Evolutionary conservation across 495 filamentous ascomycete species (phyloP).

Genomic region (Eremomyces bilateralis): DNA sequence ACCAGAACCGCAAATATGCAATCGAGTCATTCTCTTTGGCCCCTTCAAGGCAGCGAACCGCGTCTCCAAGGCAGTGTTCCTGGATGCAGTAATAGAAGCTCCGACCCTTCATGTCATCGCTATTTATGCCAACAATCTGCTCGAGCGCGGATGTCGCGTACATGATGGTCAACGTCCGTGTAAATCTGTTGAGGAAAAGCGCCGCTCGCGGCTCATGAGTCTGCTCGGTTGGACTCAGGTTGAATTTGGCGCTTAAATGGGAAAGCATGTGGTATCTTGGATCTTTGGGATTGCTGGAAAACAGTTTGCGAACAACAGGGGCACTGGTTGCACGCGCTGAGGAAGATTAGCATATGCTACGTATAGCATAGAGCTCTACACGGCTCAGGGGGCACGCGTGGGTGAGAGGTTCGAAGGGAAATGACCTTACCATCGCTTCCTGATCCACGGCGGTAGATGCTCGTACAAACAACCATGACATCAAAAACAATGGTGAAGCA

Average conservation of each 20-base stretch:
- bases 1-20: constrained; percentile 81
- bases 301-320: constrained; percentile 54
- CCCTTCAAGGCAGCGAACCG: constrained; percentile 55
- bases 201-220: constrained; percentile 62
- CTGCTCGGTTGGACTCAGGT: constrained; percentile 33
- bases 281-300: constrained; percentile 62
- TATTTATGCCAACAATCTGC: constrained; percentile 45
- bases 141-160: constrained; percentile 59
- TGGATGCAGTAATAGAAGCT: constrained; percentile 71
- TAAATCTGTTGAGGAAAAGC: constrained; percentile 73
- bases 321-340: constrained; percentile 61
- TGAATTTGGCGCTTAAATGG: constrained; percentile 67
- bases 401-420: no score
- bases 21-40: constrained; percentile 90
- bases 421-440: constrained; percentile 64
- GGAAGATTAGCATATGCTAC: constrained; percentile 5
- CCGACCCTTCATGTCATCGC: constrained; percentile 41
- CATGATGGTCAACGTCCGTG: constrained; percentile 63
- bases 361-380: no score
- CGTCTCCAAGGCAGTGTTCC: constrained; percentile 51
- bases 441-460: constrained; percentile 46
- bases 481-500: constrained; percentile 79
- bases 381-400: no score
- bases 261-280: constrained; percentile 83
- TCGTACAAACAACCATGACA: constrained; percentile 69